These are phyloP conservation scores for Pseudonectria foliicola DNA, from an alignment of 2,329 filamentous ascomycete genomes.

Conservation along the genomic window DNA sequence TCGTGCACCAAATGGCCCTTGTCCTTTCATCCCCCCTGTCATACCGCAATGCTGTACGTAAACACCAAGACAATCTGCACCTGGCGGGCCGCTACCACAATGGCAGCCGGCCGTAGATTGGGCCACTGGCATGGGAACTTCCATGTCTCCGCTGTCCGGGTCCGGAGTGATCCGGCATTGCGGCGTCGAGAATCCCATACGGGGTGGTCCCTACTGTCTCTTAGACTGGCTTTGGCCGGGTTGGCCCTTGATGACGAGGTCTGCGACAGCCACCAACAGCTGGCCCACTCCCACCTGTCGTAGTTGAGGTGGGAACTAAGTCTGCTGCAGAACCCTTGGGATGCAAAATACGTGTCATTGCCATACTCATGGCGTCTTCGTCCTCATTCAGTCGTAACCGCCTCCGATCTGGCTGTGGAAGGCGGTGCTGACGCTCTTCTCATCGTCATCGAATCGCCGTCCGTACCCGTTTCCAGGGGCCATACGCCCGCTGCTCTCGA, in stretches of 20 bases:
- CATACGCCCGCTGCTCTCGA: constrained; percentile 73
- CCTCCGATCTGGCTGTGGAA: constrained; percentile 90
- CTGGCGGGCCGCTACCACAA: constrained; percentile 17
- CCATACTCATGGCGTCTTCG: constrained; percentile 19
- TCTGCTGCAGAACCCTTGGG: constrained; percentile 18
- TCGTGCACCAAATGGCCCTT: too few species aligned
- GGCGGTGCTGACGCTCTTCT: constrained; percentile 90
- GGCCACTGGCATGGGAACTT: constrained; percentile 14
- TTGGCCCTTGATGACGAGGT: constrained; percentile 17
- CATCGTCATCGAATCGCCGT: constrained; percentile 78
- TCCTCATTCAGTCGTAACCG: constrained; percentile 43
- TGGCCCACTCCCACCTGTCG: constrained; percentile 14
- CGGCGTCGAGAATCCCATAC: constrained; percentile 16
- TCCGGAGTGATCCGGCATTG: constrained; percentile 12
- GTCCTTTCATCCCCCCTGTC: constrained; percentile 1
- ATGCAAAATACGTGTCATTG: constrained; percentile 23
- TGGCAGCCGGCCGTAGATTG: constrained; percentile 13
- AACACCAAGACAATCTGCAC: constrained; percentile 25
- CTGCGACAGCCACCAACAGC: constrained; percentile 13
- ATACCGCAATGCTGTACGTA: constrained; percentile 14
- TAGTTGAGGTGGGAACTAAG: constrained; percentile 11
- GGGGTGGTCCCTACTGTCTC: constrained; percentile 14
- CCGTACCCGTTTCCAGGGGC: constrained; percentile 62
- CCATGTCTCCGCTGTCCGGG: constrained; percentile 13
- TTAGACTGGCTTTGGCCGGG: constrained; percentile 11